Conservation (phyloP, 1,139 yeast genomes). For the Candida smagusa region DNA sequence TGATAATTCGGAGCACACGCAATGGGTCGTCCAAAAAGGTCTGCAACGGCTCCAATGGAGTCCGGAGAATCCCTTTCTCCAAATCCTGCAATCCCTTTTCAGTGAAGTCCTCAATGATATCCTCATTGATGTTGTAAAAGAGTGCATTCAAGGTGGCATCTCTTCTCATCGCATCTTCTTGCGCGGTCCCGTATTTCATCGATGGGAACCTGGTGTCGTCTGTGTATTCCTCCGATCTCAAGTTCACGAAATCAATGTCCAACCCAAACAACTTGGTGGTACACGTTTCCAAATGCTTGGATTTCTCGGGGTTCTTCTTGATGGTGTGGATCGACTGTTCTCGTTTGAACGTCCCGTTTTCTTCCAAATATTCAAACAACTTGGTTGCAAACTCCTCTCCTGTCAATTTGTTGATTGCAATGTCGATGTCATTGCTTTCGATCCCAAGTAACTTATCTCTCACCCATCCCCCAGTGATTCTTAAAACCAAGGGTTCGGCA, state of each 20-base stretch:
- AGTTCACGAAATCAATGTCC: slow-evolving; percentile 89
- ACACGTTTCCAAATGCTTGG: slow-evolving; percentile 94
- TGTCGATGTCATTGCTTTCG: slow-evolving; percentile 83
- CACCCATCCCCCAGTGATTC: slow-evolving; percentile 99
- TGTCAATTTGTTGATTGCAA: slow-evolving; percentile 77
- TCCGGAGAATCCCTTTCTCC: slow-evolving; percentile 65
- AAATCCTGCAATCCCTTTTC: slow-evolving; percentile 71
- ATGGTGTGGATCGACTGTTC: slow-evolving; percentile 70
- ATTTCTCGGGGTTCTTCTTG: slow-evolving; percentile 89
- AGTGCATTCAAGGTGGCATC: slow-evolving; percentile 94
- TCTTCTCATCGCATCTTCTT: slow-evolving; percentile 86
- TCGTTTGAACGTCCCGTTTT: slow-evolving; percentile 33
- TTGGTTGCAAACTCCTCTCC: slow-evolving; percentile 84
- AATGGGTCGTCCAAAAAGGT: slow-evolving; percentile 94
- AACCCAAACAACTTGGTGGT: slow-evolving; percentile 79
- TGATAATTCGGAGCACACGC: slow-evolving; percentile 74
- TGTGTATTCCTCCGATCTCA: slow-evolving; percentile 83
- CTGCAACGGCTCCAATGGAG: slow-evolving; percentile 80
- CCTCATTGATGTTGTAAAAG: slow-evolving; percentile 73
- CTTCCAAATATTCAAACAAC: slow-evolving; percentile 53
- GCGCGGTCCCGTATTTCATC: slow-evolving; percentile 79
- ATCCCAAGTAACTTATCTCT: slow-evolving; percentile 85
- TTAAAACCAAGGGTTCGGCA: slow-evolving; percentile 37
- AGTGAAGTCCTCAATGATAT: slow-evolving; percentile 80
- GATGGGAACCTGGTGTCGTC: slow-evolving; percentile 79